These are phyloP conservation scores for Rhodamnia argentea DNA, from an alignment of 345 rosid species.

Conservation along the genomic window DNA sequence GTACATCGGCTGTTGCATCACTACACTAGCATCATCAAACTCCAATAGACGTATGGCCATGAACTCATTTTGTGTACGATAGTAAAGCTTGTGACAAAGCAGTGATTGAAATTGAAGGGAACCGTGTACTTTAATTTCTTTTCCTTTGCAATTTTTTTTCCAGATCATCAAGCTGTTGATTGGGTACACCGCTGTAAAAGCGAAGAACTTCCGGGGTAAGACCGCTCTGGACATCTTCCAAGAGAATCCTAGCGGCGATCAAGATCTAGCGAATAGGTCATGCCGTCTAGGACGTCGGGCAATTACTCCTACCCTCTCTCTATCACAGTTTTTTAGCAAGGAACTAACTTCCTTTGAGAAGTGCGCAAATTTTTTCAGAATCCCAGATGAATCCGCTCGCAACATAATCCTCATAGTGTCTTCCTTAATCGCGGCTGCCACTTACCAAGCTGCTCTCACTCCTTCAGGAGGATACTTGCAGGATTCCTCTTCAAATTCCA, in stretches of 20 bases:
- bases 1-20: no score
- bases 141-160: no score
- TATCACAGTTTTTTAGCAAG: background rate
- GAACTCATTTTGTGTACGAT: no score
- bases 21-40: no score
- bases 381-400: background rate
- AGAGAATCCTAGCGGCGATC: background rate
- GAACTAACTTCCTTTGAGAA: background rate
- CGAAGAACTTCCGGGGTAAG: background rate
- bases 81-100: no score
- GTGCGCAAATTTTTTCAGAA: background rate
- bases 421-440: background rate
- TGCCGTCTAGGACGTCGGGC: background rate
- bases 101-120: no score
- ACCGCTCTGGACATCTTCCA: background rate
- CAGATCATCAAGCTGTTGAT: no score
- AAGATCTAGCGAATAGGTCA: background rate
- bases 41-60: no score
- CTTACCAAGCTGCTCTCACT: background rate
- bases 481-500: background rate
- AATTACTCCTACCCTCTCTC: background rate
- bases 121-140: no score
- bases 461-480: background rate
- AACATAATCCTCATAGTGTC: background rate
- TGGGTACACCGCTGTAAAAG: background rate